These are phyloP conservation scores for Lichtheimia ramosa DNA, from an alignment of 371 early-diverging fungal genomes.

Conservation along the genomic window DNA sequence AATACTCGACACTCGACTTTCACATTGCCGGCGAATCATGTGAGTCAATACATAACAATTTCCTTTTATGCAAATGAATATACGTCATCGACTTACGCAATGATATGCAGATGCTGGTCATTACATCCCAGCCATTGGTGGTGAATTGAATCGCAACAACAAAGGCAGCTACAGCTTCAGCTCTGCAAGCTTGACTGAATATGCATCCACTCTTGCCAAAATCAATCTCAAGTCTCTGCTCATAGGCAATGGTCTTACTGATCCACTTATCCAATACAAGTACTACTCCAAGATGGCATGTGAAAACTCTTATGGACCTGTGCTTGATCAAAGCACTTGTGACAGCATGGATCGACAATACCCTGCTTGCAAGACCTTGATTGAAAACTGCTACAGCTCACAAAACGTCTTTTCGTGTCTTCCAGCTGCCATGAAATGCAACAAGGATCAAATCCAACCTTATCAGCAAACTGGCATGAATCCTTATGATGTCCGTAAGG, in stretches of 20 bases:
- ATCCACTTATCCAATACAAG: slow-evolving; percentile 87
- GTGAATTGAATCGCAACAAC: slow-evolving; percentile 65
- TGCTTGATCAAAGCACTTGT: slow-evolving; percentile 67
- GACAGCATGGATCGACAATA: slow-evolving; percentile 67
- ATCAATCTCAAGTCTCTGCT: slow-evolving; percentile 74
- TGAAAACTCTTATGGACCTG: slow-evolving; percentile 76
- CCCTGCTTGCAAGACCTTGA: slow-evolving; percentile 72
- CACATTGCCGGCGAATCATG: slow-evolving; percentile 75
- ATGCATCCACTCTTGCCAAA: slow-evolving; percentile 36
- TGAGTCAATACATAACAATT: slow-evolving; percentile 15
- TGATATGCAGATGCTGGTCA: slow-evolving; percentile 63
- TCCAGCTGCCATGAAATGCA: slow-evolving; percentile 83
- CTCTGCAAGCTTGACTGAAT: slow-evolving; percentile 4
- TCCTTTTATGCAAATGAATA: background rate
- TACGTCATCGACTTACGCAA: background rate
- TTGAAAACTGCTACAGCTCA: slow-evolving; percentile 81
- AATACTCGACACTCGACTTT: slow-evolving; percentile 34
- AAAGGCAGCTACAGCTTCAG: slow-evolving; percentile 25
- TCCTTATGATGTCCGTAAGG: slow-evolving; percentile 67
- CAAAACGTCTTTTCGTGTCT: slow-evolving; percentile 74
- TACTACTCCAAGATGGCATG: slow-evolving; percentile 89
- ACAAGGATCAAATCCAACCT: slow-evolving; percentile 60
- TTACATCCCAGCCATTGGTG: slow-evolving; percentile 75
- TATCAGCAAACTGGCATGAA: slow-evolving; percentile 67
- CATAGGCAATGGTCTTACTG: slow-evolving; percentile 91